Conservation (phyloP, 2,329 filamentous ascomycete genomes). For the Penicillium griseofulvum region DNA sequence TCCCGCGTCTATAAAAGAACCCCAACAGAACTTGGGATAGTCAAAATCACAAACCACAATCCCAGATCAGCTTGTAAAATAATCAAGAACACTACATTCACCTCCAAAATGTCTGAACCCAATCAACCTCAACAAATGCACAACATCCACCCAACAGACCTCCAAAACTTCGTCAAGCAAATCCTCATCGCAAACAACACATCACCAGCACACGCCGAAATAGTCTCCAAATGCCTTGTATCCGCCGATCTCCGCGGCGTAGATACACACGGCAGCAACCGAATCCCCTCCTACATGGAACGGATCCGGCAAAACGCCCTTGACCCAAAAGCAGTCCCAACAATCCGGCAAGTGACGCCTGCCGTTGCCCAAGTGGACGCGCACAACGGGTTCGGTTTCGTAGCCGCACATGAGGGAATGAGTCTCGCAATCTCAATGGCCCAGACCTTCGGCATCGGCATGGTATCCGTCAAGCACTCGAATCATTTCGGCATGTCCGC, state of each 20-base stretch:
- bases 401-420: constrained; percentile 68
- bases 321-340: constrained; percentile 59
- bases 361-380: constrained; percentile 68
- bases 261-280: constrained; percentile 75
- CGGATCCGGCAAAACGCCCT: constrained; percentile 70
- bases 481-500: constrained; percentile 85
- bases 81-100: neutral
- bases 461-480: constrained; percentile 71
- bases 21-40: neutral
- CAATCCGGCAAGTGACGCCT: constrained; percentile 62
- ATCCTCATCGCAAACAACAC: constrained; percentile 53
- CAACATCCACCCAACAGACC: constrained; percentile 14
- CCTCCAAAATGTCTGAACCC: constrained; percentile 10
- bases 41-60: neutral
- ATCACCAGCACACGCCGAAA: constrained; percentile 55
- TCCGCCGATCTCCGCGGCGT: constrained; percentile 74
- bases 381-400: constrained; percentile 72
- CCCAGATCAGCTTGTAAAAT: neutral
- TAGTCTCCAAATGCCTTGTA: constrained; percentile 67
- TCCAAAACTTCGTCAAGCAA: constrained; percentile 27
- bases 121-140: constrained; percentile 14
- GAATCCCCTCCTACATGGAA: constrained; percentile 73
- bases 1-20: constrained; percentile 8
- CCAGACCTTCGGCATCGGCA: constrained; percentile 64
- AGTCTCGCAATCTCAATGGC: constrained; percentile 65